Percentiles rank a stretch among this genome's conserved stretches.
phyloP scores from a whole-genome alignment of 331 rosid genomes.

The Quercus phellos region DNA sequence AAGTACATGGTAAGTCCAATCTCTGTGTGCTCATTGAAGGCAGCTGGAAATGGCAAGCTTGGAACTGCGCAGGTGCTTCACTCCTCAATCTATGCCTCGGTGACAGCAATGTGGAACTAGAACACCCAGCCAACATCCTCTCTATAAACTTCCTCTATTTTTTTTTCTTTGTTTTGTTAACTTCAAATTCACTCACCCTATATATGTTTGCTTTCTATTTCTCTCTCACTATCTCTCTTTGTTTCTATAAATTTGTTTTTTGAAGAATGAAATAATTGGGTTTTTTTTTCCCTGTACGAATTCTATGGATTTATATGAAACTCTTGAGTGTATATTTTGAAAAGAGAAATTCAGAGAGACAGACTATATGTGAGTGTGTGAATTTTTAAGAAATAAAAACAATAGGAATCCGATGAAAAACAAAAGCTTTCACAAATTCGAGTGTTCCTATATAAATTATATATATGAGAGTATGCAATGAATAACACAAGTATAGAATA shows the following conservation, averaged over 20 bases:
- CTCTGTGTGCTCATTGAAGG: slow-evolving; percentile 96
- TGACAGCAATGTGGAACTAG: slow-evolving; percentile 96
- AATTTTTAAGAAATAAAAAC: slow-evolving; percentile 14
- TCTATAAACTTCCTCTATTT: slow-evolving; percentile 42
- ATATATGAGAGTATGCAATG: slow-evolving; percentile 15
- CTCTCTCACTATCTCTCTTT: slow-evolving; percentile 26
- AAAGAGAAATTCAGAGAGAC: slow-evolving; percentile 41
- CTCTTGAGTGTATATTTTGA: slow-evolving; percentile 11
- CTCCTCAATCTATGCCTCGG: slow-evolving; percentile 99
- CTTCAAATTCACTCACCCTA: slow-evolving; percentile 44
- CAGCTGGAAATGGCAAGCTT: slow-evolving; percentile 80
- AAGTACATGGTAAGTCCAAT: slow-evolving; percentile 82
- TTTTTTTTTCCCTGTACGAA: neutral
- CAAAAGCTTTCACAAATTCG: slow-evolving; percentile 32
- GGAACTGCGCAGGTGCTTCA: slow-evolving; percentile 80
- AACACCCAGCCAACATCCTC: slow-evolving; percentile 99
- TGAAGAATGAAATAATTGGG: slow-evolving; percentile 10
- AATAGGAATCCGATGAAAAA: slow-evolving; percentile 96
- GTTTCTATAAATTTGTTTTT: slow-evolving; percentile 13
- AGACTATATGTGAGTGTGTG: slow-evolving; percentile 52
- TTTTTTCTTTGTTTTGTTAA: slow-evolving; percentile 23
- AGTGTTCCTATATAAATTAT: slow-evolving; percentile 46
- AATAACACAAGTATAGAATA: slow-evolving; percentile 36
- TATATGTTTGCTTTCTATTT: slow-evolving; percentile 1
- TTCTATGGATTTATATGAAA: slow-evolving; percentile 8